Percentiles rank a stretch among this genome's conserved stretches.
Conservation (phyloP, 768 basidiomycete genomes). For the Calocybe indica region DNA sequence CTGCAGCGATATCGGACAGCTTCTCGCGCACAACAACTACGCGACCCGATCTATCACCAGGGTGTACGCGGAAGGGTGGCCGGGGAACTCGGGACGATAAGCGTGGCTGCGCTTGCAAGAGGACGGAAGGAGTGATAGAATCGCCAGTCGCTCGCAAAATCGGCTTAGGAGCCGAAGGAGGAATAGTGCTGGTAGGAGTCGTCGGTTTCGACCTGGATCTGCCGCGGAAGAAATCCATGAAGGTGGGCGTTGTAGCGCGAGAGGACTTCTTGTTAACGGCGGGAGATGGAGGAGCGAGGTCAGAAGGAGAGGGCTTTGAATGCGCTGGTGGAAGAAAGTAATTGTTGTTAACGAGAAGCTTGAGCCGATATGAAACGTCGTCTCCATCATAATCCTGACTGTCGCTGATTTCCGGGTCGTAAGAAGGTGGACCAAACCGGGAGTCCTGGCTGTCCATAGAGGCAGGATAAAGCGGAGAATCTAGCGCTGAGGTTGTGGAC, state of each 20-base stretch:
- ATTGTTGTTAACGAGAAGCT: constrained; percentile 78
- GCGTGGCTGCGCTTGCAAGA: constrained; percentile 27
- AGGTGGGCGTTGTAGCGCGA: constrained; percentile 42
- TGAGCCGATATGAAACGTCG: constrained; percentile 81
- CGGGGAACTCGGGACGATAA: constrained; percentile 31
- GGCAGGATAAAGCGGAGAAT: constrained; percentile 59
- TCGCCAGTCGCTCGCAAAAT: constrained; percentile 63
- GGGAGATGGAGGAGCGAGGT: constrained; percentile 40
- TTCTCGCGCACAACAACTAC: constrained; percentile 84
- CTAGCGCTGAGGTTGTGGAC: constrained; percentile 55
- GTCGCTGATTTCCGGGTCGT: constrained; percentile 43
- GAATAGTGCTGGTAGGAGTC: constrained; percentile 34
- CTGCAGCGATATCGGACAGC: constrained; percentile 62
- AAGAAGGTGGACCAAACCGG: constrained; percentile 39
- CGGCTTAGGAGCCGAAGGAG: constrained; percentile 35
- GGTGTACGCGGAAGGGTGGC: constrained; percentile 17
- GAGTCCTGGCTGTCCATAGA: constrained; percentile 42
- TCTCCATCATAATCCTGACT: constrained; percentile 56
- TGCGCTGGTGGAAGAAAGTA: constrained; percentile 89
- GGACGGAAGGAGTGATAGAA: constrained; percentile 42
- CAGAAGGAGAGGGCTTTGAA: constrained; percentile 67
- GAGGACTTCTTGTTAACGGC: constrained; percentile 39
- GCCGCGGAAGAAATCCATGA: constrained; percentile 70
- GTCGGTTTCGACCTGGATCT: constrained; percentile 61
- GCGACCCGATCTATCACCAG: constrained; percentile 38